phyloP scores from a whole-genome alignment of 2,329 filamentous ascomycete species.

The Teratosphaeria nubilosa region DNA sequence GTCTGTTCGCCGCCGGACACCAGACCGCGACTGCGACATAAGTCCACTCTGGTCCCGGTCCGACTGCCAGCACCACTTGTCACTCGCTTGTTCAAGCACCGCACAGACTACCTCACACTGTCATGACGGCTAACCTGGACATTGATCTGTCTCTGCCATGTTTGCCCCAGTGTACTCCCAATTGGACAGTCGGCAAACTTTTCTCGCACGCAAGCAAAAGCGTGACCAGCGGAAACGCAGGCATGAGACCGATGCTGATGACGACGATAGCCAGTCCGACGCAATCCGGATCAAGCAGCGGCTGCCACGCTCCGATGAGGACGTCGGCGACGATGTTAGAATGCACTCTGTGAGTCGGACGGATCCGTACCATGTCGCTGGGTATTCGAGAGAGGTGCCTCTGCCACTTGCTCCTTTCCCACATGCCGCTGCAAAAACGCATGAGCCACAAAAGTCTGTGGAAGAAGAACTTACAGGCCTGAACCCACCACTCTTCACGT shows the following conservation, averaged over 20 bases:
- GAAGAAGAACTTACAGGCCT: constrained; percentile 32
- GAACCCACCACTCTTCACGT: constrained; percentile 32
- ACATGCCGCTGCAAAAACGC: constrained; percentile 26
- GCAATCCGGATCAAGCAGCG: neutral
- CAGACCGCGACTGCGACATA: too few relatives aligned
- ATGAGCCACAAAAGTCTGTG: constrained; percentile 12
- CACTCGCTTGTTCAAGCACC: neutral
- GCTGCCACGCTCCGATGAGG: neutral
- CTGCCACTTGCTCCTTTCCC: constrained; percentile 36
- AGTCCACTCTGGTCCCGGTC: neutral
- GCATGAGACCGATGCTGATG: constrained; percentile 9
- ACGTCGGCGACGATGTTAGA: neutral
- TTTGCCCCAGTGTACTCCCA: constrained; percentile 21
- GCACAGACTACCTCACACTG: neutral
- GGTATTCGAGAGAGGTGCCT: constrained; percentile 28
- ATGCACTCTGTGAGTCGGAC: constrained; percentile 18
- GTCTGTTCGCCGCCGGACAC: neutral
- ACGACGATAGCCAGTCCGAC: constrained; percentile 1
- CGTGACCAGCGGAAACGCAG: constrained; percentile 19
- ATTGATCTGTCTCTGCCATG: constrained; percentile 7
- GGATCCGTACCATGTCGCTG: constrained; percentile 31
- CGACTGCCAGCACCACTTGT: neutral
- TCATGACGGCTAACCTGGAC: neutral
- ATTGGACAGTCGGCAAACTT: constrained; percentile 12
- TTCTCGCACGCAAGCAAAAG: constrained; percentile 17